These are phyloP conservation scores for Xanthoceras sorbifolium DNA, from an alignment of 345 rosid species.

Conservation along the genomic window DNA sequence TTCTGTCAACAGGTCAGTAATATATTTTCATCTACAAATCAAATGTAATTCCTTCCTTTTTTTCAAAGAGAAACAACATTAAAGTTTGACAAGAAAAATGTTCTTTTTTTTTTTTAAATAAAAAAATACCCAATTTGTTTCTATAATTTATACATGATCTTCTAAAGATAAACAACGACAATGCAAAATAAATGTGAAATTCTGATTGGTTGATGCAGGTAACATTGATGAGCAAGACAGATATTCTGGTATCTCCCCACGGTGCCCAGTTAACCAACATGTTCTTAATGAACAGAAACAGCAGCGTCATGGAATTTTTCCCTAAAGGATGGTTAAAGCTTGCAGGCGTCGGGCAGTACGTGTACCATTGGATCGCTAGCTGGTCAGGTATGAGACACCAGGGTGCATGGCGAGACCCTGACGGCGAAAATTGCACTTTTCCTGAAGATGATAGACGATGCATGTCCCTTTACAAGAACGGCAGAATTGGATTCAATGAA, in stretches of 20 bases:
- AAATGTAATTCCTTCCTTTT: too few species aligned
- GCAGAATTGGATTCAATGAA: slow-evolving; percentile 56
- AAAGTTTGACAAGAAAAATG: too few species aligned
- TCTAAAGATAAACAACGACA: background rate
- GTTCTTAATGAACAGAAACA: slow-evolving; percentile 68
- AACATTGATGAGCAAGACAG: slow-evolving; percentile 63
- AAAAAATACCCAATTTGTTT: background rate
- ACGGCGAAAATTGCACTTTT: slow-evolving; percentile 57
- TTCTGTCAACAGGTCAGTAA: slow-evolving; percentile 68
- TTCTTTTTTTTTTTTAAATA: background rate
- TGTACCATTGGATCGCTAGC: slow-evolving; percentile 68
- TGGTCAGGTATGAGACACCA: slow-evolving; percentile 82
- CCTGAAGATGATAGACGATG: slow-evolving; percentile 63
- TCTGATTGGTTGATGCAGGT: slow-evolving; percentile 38
- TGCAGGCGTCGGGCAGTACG: slow-evolving; percentile 79
- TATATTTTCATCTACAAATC: too few species aligned
- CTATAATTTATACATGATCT: too few species aligned
- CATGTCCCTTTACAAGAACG: slow-evolving; percentile 66
- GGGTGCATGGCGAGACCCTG: slow-evolving; percentile 76
- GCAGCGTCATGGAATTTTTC: slow-evolving; percentile 79
- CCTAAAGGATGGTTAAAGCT: slow-evolving; percentile 76
- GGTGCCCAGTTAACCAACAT: slow-evolving; percentile 82
- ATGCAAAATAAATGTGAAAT: background rate
- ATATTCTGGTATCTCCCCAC: slow-evolving; percentile 64
- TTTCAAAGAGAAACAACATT: too few species aligned